phyloP scores from a whole-genome alignment of 2,329 filamentous ascomycete genomes.

The Aspergillus nomiae region DNA sequence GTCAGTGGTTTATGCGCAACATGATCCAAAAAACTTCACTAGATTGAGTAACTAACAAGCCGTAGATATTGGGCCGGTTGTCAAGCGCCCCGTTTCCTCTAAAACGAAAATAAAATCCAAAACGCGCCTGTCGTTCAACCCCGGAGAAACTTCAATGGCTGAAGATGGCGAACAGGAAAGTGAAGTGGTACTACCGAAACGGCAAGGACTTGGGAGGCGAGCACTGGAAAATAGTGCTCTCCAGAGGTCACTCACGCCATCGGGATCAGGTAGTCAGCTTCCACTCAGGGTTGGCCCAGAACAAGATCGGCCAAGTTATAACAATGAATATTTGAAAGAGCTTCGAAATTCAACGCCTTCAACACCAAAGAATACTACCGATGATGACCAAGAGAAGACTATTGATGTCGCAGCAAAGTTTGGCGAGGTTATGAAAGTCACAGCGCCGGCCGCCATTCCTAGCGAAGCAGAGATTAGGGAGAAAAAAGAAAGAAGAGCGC shows the following conservation, averaged over 20 bases:
- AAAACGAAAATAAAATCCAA: conserved; percentile 71
- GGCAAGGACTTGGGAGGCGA: conserved; percentile 61
- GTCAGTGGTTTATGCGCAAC: conserved; percentile 37
- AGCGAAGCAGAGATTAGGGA: conserved; percentile 84
- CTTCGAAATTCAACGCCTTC: conserved; percentile 83
- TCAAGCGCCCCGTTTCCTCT: conserved; percentile 53
- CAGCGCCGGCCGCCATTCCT: conserved; percentile 60
- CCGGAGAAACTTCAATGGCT: conserved; percentile 56
- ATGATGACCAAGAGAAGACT: conserved; percentile 53
- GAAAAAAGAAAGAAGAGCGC: conserved; percentile 85
- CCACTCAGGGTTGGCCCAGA: conserved; percentile 63
- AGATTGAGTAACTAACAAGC: conserved; percentile 24
- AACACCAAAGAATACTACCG: conserved; percentile 62
- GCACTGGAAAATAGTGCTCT: conserved; percentile 68
- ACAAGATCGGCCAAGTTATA: conserved; percentile 76
- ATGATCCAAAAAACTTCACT: not conserved
- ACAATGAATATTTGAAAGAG: conserved; percentile 81
- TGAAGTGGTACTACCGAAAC: conserved; percentile 62
- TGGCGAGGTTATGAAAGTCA: conserved; percentile 41
- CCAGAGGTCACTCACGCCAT: conserved; percentile 55
- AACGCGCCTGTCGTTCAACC: conserved; percentile 76
- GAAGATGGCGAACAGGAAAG: conserved; percentile 57
- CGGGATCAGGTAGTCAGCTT: conserved; percentile 53
- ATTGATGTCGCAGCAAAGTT: conserved; percentile 55
- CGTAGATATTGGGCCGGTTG: conserved; percentile 49